These are phyloP conservation scores for Globisporangium spiculum DNA, from an alignment of 352 stramenopile species.

Conservation along the genomic window DNA sequence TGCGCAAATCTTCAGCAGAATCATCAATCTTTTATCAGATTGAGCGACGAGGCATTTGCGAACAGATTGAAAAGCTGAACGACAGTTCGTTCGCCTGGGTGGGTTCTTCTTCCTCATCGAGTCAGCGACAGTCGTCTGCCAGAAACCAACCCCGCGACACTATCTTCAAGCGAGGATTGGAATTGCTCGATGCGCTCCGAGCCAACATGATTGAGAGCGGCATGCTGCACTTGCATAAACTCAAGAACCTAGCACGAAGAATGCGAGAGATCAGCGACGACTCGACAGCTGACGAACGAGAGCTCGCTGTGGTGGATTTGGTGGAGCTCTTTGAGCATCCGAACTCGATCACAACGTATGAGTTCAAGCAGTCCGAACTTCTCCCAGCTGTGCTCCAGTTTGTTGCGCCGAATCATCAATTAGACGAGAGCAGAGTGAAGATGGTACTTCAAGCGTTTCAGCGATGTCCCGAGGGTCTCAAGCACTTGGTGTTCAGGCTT, in stretches of 20 bases:
- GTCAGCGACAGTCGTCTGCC: constrained; percentile 14
- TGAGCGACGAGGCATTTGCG: constrained; percentile 72
- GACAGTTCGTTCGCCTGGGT: constrained; percentile 36
- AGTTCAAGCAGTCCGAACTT: constrained; percentile 82
- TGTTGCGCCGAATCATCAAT: constrained; percentile 30
- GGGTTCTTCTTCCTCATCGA: constrained; percentile 12
- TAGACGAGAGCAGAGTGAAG: constrained; percentile 33
- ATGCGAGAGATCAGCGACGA: constrained; percentile 38
- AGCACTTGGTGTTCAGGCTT: constrained; percentile 55
- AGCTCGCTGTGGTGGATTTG: constrained; percentile 65
- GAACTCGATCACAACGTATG: constrained; percentile 78
- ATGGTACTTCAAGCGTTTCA: constrained; percentile 47
- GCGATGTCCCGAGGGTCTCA: constrained; percentile 42
- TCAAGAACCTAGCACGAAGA: constrained; percentile 66
- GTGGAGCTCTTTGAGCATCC: constrained; percentile 75
- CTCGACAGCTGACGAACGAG: constrained; percentile 28
- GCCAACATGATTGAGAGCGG: constrained; percentile 72
- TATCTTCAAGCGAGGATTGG: constrained; percentile 53
- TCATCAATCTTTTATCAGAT: constrained; percentile 79
- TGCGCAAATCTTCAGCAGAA: constrained; percentile 53
- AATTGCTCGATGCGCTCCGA: constrained; percentile 53
- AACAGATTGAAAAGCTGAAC: constrained; percentile 69
- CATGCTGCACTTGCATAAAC: constrained; percentile 71
- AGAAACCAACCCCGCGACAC: constrained; percentile 23
- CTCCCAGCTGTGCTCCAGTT: constrained; percentile 62